A percentile compares a stretch with the other conserved stretches of the same genome.
Conservation (phyloP, 495 filamentous ascomycete genomes). For the Gamarada debralockiae region DNA sequence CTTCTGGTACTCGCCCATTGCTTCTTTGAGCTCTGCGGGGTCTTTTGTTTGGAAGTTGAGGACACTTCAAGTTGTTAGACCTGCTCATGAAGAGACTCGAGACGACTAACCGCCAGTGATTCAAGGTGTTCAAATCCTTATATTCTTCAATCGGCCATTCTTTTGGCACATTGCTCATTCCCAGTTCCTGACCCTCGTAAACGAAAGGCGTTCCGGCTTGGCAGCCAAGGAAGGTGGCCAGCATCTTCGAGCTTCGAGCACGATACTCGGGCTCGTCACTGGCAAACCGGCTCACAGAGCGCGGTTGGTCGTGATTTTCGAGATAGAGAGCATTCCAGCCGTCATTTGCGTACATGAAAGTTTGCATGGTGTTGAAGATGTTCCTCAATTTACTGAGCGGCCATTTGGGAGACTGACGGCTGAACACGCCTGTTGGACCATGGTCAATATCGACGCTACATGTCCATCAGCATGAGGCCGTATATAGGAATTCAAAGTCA, state of each 20-base stretch:
- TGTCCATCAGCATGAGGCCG: slow-evolving; percentile 36
- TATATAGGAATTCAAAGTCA: slow-evolving; percentile 45
- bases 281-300: slow-evolving; percentile 57
- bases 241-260: slow-evolving; percentile 53
- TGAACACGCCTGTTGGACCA: slow-evolving; percentile 48
- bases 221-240: slow-evolving; percentile 54
- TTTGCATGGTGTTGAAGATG: slow-evolving; percentile 63
- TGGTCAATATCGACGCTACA: slow-evolving; percentile 54
- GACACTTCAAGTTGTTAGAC: slow-evolving; percentile 26
- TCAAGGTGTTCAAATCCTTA: slow-evolving; percentile 66
- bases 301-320: slow-evolving; percentile 71
- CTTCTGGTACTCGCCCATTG: slow-evolving; percentile 34
- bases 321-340: slow-evolving; percentile 72
- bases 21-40: not conserved
- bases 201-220: slow-evolving; percentile 67
- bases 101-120: slow-evolving; percentile 39
- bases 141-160: slow-evolving; percentile 63
- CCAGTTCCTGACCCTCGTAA: slow-evolving; percentile 76
- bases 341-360: slow-evolving; percentile 63
- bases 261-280: slow-evolving; percentile 44
- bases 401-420: slow-evolving; percentile 30
- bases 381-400: slow-evolving; percentile 53
- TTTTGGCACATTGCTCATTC: slow-evolving; percentile 67
- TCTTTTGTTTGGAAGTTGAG: slow-evolving; percentile 22
- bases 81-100: not conserved